A percentile compares a stretch with the other conserved stretches of the same genome.
phyloP scores from a whole-genome alignment of 1,284 basidiomycete genomes.

The Wallemia ichthyophaga region DNA sequence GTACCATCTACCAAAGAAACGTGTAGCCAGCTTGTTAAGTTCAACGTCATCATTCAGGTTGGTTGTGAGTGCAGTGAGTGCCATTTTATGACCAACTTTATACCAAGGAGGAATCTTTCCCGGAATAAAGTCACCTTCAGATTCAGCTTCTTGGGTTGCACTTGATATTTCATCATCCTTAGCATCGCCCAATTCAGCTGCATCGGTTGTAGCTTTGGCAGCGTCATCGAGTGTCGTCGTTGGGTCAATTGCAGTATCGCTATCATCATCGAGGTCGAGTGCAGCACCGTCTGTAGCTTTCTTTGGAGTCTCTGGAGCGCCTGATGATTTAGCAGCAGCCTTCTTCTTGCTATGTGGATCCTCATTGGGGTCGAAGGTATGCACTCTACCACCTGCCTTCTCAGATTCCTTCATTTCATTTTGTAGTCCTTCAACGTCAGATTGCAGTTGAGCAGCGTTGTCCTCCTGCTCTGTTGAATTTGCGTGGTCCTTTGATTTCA shows the following conservation, averaged over 20 bases:
- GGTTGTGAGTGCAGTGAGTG: background rate
- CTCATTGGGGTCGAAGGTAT: background rate
- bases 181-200: background rate
- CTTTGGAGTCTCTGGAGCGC: background rate
- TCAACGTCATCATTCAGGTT: background rate
- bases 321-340: background rate
- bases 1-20: conserved; percentile 62
- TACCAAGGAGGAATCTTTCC: background rate
- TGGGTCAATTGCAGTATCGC: background rate
- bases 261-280: background rate
- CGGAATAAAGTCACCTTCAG: background rate
- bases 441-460: background rate
- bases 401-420: background rate
- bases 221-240: background rate
- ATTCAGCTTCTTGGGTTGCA: background rate
- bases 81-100: background rate
- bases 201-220: background rate
- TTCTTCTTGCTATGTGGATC: background rate
- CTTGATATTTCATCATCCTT: background rate
- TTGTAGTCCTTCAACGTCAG: background rate
- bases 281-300: background rate
- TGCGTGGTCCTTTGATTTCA: background rate
- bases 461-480: background rate
- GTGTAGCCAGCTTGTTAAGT: background rate
- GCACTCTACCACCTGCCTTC: background rate